Percentiles rank a stretch among this genome's conserved stretches.
Evolutionary conservation across 2,329 filamentous ascomycete species (phyloP).

Genomic region (Diaporthe ilicicola): DNA sequence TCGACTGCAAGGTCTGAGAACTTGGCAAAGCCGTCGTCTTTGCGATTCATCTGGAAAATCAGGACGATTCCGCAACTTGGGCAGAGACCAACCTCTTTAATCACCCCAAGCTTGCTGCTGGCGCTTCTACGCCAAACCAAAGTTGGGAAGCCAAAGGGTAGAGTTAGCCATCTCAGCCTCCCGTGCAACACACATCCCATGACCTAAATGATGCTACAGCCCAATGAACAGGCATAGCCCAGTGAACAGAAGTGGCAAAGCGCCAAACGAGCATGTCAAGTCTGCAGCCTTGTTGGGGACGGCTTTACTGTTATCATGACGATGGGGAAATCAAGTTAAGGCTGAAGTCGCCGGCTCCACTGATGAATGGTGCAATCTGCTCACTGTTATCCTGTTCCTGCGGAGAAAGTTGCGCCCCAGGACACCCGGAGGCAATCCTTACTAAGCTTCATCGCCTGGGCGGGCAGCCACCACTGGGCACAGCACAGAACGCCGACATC

Average conservation of each 20-base stretch:
- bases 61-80: no score
- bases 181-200: not conserved
- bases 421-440: not conserved
- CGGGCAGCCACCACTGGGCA: not conserved
- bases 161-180: not conserved
- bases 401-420: constrained; percentile 15
- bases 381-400: not conserved
- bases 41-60: not conserved
- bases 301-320: no score
- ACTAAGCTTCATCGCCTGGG: not conserved
- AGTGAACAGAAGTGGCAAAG: not conserved
- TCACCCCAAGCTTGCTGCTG: no score
- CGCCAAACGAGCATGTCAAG: no score
- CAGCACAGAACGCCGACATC: constrained; percentile 8
- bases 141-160: not conserved
- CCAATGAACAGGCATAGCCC: no score
- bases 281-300: no score
- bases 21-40: not conserved
- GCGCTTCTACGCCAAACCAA: not conserved
- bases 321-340: no score
- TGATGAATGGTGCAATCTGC: not conserved
- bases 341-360: not conserved
- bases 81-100: not conserved
- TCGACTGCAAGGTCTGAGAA: not conserved
- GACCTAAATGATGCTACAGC: not conserved